These are phyloP conservation scores for Craspedostauros australis DNA, from an alignment of 108 stramenopile genomes.

Conservation along the genomic window DNA sequence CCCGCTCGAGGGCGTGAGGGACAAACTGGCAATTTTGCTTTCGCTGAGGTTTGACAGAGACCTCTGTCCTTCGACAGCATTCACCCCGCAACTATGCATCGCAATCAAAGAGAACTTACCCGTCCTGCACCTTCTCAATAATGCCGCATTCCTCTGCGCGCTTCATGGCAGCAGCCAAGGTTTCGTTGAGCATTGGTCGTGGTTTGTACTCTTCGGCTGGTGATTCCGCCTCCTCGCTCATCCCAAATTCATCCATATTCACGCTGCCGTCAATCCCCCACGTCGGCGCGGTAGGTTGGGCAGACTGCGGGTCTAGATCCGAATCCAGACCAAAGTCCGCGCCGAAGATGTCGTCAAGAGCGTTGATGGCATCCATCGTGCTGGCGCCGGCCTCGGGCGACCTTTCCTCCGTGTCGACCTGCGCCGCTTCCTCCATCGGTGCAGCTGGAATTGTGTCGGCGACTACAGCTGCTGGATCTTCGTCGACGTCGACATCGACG, in stretches of 20 bases:
- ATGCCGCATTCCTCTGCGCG: conserved; percentile 61
- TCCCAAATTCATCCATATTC: conserved; percentile 23
- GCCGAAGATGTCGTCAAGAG: conserved; percentile 4
- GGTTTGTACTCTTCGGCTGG: conserved; percentile 35
- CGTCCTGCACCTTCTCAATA: conserved; percentile 50
- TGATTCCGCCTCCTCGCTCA: conserved; percentile 26
- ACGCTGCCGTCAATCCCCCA: conserved; percentile 53
- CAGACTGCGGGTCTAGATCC: too few relatives aligned
- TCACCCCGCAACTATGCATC: too few relatives aligned
- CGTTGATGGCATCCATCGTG: too few relatives aligned
- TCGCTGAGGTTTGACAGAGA: too few relatives aligned
- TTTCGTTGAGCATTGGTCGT: conserved; percentile 46
- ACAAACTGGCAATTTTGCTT: too few relatives aligned
- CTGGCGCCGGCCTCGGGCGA: neutral
- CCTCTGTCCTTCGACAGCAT: too few relatives aligned
- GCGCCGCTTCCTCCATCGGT: conserved; percentile 20
- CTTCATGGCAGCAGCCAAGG: conserved; percentile 48
- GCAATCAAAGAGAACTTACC: neutral
- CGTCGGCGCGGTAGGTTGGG: conserved; percentile 29
- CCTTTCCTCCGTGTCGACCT: conserved; percentile 13
- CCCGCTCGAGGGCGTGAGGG: too few relatives aligned
- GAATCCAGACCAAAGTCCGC: conserved; percentile 22
- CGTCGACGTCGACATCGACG: conserved; percentile 38
- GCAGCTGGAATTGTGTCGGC: conserved; percentile 3
- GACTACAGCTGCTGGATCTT: conserved; percentile 9